Evolutionary conservation across 1,284 basidiomycete species (phyloP), one percentile per base, ranked within the genome.

Genomic region (Neonothopanus nambi): DNA sequence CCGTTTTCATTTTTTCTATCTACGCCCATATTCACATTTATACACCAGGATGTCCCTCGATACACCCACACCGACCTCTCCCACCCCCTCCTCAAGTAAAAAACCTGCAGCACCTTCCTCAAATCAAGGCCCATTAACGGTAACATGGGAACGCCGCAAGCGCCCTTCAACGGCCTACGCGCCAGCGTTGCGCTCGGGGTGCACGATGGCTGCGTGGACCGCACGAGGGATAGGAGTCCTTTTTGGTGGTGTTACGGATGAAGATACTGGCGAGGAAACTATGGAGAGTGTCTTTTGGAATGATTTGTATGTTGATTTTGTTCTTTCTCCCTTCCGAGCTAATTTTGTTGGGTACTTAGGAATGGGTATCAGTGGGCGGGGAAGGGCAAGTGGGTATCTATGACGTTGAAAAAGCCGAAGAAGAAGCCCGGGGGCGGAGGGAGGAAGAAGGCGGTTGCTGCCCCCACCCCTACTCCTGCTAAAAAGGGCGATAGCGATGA

Each of bases 241-340:
- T 47, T 98, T 97, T 63, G 95, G 94, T 12, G 95, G 95, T 5
- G 95, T 97, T 0, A 89, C 87, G 5, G 95, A 98, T 63, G 89
- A 93, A 56, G 95, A 97, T 63, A 85, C 79, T 24, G 82, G 83
- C 55, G 95, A 97, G 66, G 95, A 97, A 66, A 87, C 82, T 1
- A 70, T 98, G 61, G 89, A 93, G 56, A 91, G 88, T 59, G 77
- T 87, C 1, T 95, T 95, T 65, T 90, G 88, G 75, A 92, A 93
- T 57, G 92, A 94, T 62, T 59, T 94, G 89, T 91, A 57, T 53
- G 81, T 73, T 9, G 13, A 39, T 43, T 30, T 15, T 21, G 18
- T 24, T 33, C 37, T 41, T 12, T 47, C n/a, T 7, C 9, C 20
- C n/a, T n/a, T n/a, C n/a, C n/a, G n/a, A 11, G 26, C 20, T 44